Conservation (phyloP, 129 eudicot genomes). For the Flaveria sonorensis region DNA sequence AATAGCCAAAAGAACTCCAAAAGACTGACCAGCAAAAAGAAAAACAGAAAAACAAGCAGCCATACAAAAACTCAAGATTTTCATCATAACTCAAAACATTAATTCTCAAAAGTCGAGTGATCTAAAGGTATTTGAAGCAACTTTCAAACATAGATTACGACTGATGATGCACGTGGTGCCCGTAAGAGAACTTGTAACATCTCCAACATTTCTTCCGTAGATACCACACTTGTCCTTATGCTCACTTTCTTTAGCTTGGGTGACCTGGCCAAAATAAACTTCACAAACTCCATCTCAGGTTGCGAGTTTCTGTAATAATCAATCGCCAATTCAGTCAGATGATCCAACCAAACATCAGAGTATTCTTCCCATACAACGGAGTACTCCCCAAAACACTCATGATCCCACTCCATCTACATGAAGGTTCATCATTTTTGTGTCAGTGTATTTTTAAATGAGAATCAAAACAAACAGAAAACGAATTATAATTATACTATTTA, state of each 20-base stretch:
- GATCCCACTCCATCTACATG: neutral
- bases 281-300: neutral
- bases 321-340: neutral
- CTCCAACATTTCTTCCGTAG: neutral
- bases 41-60: neutral
- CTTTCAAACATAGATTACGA: neutral
- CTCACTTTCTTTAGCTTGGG: neutral
- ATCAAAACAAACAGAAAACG: neutral
- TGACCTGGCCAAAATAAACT: constrained; percentile 6
- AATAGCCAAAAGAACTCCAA: neutral
- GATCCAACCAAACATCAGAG: neutral
- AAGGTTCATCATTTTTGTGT: neutral
- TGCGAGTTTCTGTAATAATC: neutral
- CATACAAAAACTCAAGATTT: neutral
- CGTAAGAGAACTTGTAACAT: neutral
- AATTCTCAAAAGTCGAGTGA: neutral
- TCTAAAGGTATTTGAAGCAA: neutral
- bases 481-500: neutral
- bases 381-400: neutral
- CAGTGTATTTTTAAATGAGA: neutral
- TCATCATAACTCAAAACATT: neutral
- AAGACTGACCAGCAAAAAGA: neutral
- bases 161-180: neutral
- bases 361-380: neutral
- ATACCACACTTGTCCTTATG: neutral